Conservation (phyloP, 208 protist genomes). For the Crithidia sp. region DNA sequence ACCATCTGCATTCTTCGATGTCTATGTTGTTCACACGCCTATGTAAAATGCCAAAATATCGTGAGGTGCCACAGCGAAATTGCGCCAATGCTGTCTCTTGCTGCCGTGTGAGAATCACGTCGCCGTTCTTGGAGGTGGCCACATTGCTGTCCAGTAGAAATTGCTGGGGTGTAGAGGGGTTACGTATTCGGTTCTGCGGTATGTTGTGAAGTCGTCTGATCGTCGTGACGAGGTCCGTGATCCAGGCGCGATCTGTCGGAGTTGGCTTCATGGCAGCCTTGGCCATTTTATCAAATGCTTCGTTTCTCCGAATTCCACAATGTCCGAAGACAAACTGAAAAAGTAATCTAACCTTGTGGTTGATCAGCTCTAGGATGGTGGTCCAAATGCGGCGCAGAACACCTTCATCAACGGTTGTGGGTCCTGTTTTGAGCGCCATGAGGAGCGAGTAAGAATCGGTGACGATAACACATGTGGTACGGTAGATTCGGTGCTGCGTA, state of each 20-base stretch:
- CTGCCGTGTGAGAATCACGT: background rate
- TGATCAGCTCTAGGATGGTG: background rate
- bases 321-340: conserved; percentile 4
- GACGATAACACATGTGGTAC: background rate
- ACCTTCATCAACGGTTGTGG: background rate
- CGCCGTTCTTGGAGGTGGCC: background rate
- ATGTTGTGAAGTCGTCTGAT: background rate
- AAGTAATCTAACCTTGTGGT: background rate
- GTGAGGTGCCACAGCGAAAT: background rate
- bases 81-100: background rate
- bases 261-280: background rate
- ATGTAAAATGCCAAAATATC: background rate
- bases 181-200: background rate
- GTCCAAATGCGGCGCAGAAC: background rate
- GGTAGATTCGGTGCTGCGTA: background rate
- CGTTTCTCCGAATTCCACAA: background rate
- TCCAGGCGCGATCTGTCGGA: background rate
- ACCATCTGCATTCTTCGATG: background rate
- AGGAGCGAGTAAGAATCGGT: background rate
- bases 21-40: background rate
- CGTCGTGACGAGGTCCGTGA: background rate
- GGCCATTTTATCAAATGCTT: background rate
- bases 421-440: background rate
- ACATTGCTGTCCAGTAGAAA: background rate
- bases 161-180: background rate